Base-by-base conservation (phyloP, 2,329 filamentous ascomycete species). In the Pseudogymnoascus sp. region DNA sequence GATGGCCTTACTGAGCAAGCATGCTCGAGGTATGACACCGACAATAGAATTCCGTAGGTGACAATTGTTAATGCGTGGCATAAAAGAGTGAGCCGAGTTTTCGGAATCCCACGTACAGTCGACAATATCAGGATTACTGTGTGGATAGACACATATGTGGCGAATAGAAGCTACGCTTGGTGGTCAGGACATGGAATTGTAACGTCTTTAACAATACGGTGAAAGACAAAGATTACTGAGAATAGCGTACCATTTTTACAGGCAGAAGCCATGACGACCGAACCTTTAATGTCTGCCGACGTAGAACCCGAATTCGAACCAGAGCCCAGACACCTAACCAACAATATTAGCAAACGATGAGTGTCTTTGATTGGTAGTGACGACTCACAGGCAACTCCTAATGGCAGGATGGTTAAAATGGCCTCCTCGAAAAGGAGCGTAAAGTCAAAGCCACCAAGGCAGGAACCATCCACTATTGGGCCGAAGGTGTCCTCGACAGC, bases 1-100 rank as follows among this genome's bases (percentile, higher is more conserved):
- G 79, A 81, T 0, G 79, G 78, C 1, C 76, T 70, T 0, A 69
- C 70, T 1, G 75, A 70, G 11, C 68, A 70, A 10, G 65, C 64
- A 63, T 78, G 76, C 65, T 74, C 58, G 2, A 71, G 47, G 6
- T 74, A 74, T 0, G 74, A 76, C 2, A 77, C 60, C 0, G 66
- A 31, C 8, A 50, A 17, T 26, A 50, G 17, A 31, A 50, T 17
- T 31, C 44, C 44, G 10, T 50, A 50, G 8, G 31, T n/a, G 13
- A 17, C 26, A 31, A 17, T 31, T 31, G 24, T 17, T 50, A 26
- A 50, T 7, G 26, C 24, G 31, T 50, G 8, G n/a, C 44, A 50
- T 26, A 10, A 6, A 11, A 50, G 4, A 4, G 26, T 50, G 26
- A 50, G 26, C 11, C 44, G 44, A 31, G 44, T 50, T 26, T 15